Conservation (phyloP, 2,329 filamentous ascomycete species). For the Pseudocercospora macadamiae region DNA sequence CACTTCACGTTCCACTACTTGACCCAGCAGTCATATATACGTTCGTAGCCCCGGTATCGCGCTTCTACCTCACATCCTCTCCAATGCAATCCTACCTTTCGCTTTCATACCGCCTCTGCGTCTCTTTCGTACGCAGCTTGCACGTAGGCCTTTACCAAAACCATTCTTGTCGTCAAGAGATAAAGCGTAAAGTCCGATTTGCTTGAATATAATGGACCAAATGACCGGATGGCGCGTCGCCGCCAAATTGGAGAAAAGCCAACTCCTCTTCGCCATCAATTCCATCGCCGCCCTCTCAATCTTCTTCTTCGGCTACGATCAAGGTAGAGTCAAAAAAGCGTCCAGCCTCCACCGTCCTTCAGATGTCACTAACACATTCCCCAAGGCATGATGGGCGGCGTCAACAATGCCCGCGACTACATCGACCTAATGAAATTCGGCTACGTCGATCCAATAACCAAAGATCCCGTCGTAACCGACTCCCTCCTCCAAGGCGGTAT, state of each 20-base stretch:
- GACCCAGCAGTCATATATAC: too few species aligned
- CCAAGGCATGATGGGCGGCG: constrained; percentile 58
- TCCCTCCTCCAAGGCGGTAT: constrained; percentile 66
- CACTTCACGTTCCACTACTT: background rate
- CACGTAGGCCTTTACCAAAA: background rate
- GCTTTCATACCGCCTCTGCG: constrained; percentile 1
- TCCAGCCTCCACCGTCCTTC: too few species aligned
- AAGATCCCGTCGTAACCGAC: constrained; percentile 57
- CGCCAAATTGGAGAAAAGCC: constrained; percentile 55
- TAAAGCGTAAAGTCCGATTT: background rate
- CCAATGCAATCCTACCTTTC: background rate
- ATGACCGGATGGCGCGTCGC: constrained; percentile 32
- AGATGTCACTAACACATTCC: too few species aligned
- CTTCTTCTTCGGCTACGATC: constrained; percentile 61
- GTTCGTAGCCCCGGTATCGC: too few species aligned
- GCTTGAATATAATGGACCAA: constrained; percentile 26
- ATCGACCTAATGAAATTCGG: constrained; percentile 68
- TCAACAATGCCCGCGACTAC: constrained; percentile 68
- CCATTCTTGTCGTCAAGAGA: background rate
- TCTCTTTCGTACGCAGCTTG: background rate
- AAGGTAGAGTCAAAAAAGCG: constrained; percentile 34
- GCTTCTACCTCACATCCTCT: background rate
- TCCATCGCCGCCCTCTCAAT: constrained; percentile 66
- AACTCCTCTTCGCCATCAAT: constrained; percentile 64
- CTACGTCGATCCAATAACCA: constrained; percentile 49